A percentile compares a stretch with the other conserved stretches of the same genome.
phyloP scores from a whole-genome alignment of 352 stramenopile genomes.

The Elongisporangium anandrum region DNA sequence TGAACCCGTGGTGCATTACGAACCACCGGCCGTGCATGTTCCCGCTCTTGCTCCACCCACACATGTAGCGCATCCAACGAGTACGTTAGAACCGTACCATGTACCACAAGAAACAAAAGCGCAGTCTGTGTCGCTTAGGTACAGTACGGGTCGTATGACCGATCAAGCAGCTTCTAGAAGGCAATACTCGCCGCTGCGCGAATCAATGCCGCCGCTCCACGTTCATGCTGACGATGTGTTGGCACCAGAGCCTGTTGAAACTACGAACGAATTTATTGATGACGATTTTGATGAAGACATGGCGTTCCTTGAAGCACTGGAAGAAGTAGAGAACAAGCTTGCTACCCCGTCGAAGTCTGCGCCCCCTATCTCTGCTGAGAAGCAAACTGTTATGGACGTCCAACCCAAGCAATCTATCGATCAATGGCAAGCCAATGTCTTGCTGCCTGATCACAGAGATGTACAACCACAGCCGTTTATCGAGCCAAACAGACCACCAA shows the following conservation, averaged over 20 bases:
- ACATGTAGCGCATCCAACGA: neutral
- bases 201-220: neutral
- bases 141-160: neutral
- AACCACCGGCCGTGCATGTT: neutral
- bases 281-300: conserved; percentile 65
- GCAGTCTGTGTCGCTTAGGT: neutral
- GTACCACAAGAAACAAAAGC: neutral
- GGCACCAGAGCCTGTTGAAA: conserved; percentile 2
- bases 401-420: neutral
- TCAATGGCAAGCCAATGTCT: neutral
- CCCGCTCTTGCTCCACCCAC: neutral
- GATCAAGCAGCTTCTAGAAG: neutral
- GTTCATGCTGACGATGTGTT: neutral
- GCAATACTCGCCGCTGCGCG: neutral
- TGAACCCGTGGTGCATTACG: neutral
- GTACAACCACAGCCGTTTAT: neutral
- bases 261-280: conserved; percentile 47
- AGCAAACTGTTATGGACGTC: neutral
- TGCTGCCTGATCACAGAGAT: neutral
- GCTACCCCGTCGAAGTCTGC: conserved; percentile 17
- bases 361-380: neutral
- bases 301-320: conserved; percentile 57
- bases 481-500: neutral
- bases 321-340: conserved; percentile 58
- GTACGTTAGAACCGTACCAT: neutral